phyloP scores from a whole-genome alignment of 768 basidiomycete genomes.

The Collybia mongolica region DNA sequence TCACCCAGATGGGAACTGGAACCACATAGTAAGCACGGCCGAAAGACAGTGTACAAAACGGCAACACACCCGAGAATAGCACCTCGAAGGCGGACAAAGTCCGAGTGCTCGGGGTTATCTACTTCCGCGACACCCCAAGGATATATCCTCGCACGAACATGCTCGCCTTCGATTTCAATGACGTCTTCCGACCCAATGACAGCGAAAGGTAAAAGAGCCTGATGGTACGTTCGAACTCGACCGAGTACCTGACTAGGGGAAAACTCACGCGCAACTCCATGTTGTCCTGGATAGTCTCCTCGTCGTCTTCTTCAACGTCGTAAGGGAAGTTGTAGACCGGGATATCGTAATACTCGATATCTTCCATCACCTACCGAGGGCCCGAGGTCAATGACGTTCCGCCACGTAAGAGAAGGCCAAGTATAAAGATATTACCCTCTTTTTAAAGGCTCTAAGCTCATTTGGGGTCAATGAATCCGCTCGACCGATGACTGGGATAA shows the following conservation, averaged over 20 bases:
- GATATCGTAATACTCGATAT: conserved; percentile 87
- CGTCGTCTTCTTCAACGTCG: conserved; percentile 91
- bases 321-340: conserved; percentile 95
- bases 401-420: conserved; percentile 4
- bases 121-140: conserved; percentile 93
- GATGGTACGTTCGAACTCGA: background rate
- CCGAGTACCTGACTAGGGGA: background rate
- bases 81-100: conserved; percentile 75
- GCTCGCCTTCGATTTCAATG: conserved; percentile 75
- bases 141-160: conserved; percentile 79
- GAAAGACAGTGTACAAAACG: conserved; percentile 17
- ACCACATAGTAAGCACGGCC: background rate
- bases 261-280: conserved; percentile 73
- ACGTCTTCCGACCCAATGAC: conserved; percentile 90
- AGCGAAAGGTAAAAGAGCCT: conserved; percentile 79
- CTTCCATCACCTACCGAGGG: conserved; percentile 76
- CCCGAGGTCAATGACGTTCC: conserved; percentile 12
- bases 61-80: conserved; percentile 63
- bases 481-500: conserved; percentile 90
- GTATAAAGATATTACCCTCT: conserved; percentile 40
- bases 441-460: conserved; percentile 85
- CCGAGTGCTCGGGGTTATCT: conserved; percentile 89
- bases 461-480: conserved; percentile 81
- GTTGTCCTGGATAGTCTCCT: conserved; percentile 88
- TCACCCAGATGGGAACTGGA: conserved; percentile 78